Base-by-base conservation (phyloP, 306 rosid genomes). In the Fagus crenata region DNA sequence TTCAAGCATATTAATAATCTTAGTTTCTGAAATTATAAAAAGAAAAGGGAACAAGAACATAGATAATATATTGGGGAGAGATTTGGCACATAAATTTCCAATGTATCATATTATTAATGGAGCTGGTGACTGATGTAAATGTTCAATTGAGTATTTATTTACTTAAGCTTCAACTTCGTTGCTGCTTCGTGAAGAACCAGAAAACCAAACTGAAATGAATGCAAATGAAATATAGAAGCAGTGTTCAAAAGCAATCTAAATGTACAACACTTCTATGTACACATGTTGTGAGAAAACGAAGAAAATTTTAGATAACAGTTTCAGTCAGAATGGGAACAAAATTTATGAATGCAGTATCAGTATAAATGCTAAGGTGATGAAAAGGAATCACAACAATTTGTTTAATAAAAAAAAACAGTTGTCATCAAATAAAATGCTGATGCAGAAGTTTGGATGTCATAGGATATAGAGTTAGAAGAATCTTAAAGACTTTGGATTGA, bases 31-130 rank as follows among this genome's bases (percentile, higher is more conserved):
- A 22, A 22, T 22, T 22, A 22, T 22, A 22, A 22, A 22, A 22
- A 22, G 28, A 22, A 22, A 22, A 22, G 28, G 28, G 0, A 53
- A 53, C 12, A 0, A 3, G 12, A 3, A 36, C 1, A 9, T 3
- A 14, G 53, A 61, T 58, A 54, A 41, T 7, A 32, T 39, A n/a
- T 35, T 40, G 53, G 42, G 72, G 77, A 81, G 71, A 32, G 31
- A 61, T 33, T 39, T 60, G 40, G 7, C 33, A 64, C 61, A 74
- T 12, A 18, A 37, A 39, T 39, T 28, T 43, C 35, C 7, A 32
- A 61, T 11, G 17, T 13, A 11, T 31, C 67, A 31, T 60, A 31
- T 1, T 61, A 61, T 33, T 36, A 12, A 33, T 61, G 41, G 40
- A 32, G 8, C 40, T 61, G 6, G 5, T 61, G 41, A 61, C 40